phyloP scores from a whole-genome alignment of 2,329 filamentous ascomycete species.

The Diaporthe helianthi region DNA sequence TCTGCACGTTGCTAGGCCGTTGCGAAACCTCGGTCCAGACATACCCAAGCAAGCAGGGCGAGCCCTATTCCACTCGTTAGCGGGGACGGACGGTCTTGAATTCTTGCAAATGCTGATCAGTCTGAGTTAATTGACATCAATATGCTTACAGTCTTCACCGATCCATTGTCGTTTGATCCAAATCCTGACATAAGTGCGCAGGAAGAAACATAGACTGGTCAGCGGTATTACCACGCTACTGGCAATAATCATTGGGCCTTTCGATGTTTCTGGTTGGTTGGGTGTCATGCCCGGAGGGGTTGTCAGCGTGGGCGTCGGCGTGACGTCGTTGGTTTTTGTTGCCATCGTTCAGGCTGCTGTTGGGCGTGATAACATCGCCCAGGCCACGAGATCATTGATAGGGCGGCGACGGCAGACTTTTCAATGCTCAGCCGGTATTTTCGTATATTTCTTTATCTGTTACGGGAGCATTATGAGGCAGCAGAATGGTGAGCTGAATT shows the following conservation, averaged over 20 bases:
- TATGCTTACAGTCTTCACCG: background rate
- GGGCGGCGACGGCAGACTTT: background rate
- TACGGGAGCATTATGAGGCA: background rate
- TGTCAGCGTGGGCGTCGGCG: too few relatives aligned
- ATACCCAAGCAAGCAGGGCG: background rate
- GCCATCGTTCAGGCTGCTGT: background rate
- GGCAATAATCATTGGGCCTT: background rate
- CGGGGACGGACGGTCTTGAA: background rate
- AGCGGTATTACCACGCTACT: background rate
- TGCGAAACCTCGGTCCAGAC: background rate
- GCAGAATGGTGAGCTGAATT: background rate
- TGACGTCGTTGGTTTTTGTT: background rate
- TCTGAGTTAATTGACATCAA: background rate
- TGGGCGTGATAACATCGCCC: background rate
- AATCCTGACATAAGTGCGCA: slow-evolving; percentile 3
- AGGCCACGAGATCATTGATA: background rate
- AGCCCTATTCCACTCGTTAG: slow-evolving; percentile 3
- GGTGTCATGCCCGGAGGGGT: background rate
- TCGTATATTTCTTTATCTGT: background rate
- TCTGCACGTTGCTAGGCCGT: background rate
- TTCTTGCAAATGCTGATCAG: background rate
- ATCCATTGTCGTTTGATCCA: background rate
- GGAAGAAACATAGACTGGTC: background rate
- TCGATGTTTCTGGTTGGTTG: background rate
- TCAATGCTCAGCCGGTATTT: background rate